phyloP scores from a whole-genome alignment of 1,284 basidiomycete species.

The Takashimella koratensis region DNA sequence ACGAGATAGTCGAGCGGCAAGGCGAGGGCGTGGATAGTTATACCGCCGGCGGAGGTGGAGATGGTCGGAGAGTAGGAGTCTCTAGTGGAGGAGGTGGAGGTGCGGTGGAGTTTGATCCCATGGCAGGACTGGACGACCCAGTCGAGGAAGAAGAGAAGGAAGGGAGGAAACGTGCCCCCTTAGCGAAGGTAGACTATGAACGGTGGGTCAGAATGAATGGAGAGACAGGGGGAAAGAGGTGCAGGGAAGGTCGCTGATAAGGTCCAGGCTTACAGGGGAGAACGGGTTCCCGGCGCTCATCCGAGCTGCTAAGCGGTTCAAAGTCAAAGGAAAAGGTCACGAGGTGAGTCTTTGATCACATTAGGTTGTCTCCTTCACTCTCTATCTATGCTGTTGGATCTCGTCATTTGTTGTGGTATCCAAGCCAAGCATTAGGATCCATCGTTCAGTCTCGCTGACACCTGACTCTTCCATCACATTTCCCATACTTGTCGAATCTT shows the following conservation, averaged over 20 bases:
- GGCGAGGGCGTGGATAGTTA: neutral
- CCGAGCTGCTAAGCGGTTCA: constrained; percentile 67
- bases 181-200: constrained; percentile 68
- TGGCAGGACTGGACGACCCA: neutral
- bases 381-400: no score
- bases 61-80: no score
- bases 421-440: neutral
- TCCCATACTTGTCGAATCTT: no score
- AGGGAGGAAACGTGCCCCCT: constrained; percentile 55
- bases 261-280: constrained; percentile 59
- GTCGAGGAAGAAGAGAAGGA: constrained; percentile 21
- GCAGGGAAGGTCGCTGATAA: no score
- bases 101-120: neutral
- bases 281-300: constrained; percentile 75
- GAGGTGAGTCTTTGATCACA: constrained; percentile 59
- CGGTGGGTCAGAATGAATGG: constrained; percentile 50
- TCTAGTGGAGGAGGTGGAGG: no score
- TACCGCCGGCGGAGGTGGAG: neutral
- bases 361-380: no score
- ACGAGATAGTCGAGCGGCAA: neutral
- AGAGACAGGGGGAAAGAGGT: no score
- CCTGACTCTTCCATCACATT: neutral
- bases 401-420: no score
- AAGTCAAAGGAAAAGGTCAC: constrained; percentile 77
- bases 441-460: neutral